phyloP scores from a whole-genome alignment of 441 rosid species.

The Mallotus repandus region DNA sequence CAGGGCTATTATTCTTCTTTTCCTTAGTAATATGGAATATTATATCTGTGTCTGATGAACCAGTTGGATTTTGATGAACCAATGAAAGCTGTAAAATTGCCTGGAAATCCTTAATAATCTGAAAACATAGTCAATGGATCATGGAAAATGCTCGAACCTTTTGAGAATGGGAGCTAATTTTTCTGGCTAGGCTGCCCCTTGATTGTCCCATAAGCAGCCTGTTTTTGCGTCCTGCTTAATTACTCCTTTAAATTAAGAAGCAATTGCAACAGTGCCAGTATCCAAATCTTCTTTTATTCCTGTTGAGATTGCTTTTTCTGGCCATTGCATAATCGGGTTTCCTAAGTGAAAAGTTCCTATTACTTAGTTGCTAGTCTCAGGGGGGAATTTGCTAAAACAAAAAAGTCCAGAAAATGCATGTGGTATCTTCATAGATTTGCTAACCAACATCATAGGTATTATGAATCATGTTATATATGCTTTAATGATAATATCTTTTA shows the following conservation, averaged over 20 bases:
- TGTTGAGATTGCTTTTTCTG: no score
- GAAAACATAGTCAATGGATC: neutral
- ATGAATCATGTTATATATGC: neutral
- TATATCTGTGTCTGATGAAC: neutral
- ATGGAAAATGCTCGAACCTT: neutral
- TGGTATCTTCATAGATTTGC: neutral
- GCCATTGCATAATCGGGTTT: no score
- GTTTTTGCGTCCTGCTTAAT: no score
- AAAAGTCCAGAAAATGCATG: neutral
- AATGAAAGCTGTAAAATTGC: neutral
- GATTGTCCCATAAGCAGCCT: no score
- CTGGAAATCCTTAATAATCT: neutral
- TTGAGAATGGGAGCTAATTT: neutral
- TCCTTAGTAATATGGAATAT: no score
- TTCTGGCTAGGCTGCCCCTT: neutral
- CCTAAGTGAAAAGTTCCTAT: no score
- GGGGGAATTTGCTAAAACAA: neutral
- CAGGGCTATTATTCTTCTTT: no score
- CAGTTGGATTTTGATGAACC: neutral
- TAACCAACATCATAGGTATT: neutral
- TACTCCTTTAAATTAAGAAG: no score
- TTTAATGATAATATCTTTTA: neutral
- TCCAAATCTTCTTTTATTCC: no score
- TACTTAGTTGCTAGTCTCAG: no score
- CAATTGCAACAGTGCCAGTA: no score